Evolutionary conservation across 768 basidiomycete genomes (phyloP).

Genomic region (Tylopilus intermedius): DNA sequence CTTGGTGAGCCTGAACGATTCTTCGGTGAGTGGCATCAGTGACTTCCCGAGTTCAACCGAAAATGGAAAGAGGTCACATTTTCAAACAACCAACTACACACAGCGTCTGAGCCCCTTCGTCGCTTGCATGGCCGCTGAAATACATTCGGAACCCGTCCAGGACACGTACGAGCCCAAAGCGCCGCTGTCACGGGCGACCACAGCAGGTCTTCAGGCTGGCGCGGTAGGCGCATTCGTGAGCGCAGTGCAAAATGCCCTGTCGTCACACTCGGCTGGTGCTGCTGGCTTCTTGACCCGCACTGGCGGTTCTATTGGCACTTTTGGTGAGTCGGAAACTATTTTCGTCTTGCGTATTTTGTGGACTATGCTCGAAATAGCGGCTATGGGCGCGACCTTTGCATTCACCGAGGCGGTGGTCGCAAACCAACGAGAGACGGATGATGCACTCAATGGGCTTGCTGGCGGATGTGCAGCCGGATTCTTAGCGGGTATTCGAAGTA

Average conservation of each 20-base stretch:
- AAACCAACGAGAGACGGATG: constrained; percentile 74
- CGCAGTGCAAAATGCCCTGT: constrained; percentile 74
- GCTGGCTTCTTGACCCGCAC: constrained; percentile 83
- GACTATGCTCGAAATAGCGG: constrained; percentile 47
- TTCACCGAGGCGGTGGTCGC: constrained; percentile 76
- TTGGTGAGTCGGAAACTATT: constrained; percentile 52
- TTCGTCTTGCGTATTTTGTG: neutral
- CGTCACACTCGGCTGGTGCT: constrained; percentile 71
- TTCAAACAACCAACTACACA: neutral
- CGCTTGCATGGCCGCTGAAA: constrained; percentile 21
- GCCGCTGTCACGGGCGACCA: constrained; percentile 51
- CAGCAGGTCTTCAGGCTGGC: constrained; percentile 58
- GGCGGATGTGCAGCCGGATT: constrained; percentile 94
- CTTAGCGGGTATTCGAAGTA: constrained; percentile 81
- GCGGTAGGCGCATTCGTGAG: constrained; percentile 66
- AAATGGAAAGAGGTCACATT: neutral
- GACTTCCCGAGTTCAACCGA: neutral
- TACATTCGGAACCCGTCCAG: constrained; percentile 14
- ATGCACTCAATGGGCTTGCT: constrained; percentile 75
- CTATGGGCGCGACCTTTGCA: constrained; percentile 84
- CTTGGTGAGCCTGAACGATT: constrained; percentile 35
- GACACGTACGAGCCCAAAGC: constrained; percentile 46
- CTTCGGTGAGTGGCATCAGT: constrained; percentile 8
- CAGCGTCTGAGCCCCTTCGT: constrained; percentile 2
- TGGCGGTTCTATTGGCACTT: constrained; percentile 86